These are phyloP conservation scores for Aspergillus funiculosus DNA, from an alignment of 495 filamentous ascomycete genomes.

Conservation along the genomic window DNA sequence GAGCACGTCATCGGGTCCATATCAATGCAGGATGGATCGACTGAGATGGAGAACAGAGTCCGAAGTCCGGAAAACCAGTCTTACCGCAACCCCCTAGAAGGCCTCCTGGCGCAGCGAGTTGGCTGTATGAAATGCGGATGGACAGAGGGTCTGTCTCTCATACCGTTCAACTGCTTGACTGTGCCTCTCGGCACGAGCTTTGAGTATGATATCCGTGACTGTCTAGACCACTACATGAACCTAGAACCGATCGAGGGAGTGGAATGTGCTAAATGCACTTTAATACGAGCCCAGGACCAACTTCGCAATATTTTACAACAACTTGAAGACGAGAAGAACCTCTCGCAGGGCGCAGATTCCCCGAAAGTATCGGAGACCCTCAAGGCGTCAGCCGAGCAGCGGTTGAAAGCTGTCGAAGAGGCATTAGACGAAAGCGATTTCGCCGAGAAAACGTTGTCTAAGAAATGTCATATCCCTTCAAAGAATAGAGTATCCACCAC, in stretches of 20 bases:
- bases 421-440: slow-evolving; percentile 78
- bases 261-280: slow-evolving; percentile 86
- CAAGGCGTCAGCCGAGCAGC: slow-evolving; percentile 32
- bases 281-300: slow-evolving; percentile 50
- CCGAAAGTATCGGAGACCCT: slow-evolving; percentile 28
- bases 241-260: slow-evolving; percentile 82
- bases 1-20: slow-evolving; percentile 35
- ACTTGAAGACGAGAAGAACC: slow-evolving; percentile 26
- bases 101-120: slow-evolving; percentile 81
- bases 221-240: slow-evolving; percentile 76
- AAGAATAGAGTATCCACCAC: slow-evolving; percentile 62
- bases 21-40: neutral
- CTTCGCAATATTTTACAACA: slow-evolving; percentile 42
- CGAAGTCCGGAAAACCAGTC: slow-evolving; percentile 13
- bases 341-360: slow-evolving; percentile 17
- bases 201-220: slow-evolving; percentile 63
- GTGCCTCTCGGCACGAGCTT: slow-evolving; percentile 59
- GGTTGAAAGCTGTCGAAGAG: slow-evolving; percentile 57
- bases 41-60: slow-evolving; percentile 2
- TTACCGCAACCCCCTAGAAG: slow-evolving; percentile 70
- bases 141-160: slow-evolving; percentile 79
- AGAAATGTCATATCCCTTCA: slow-evolving; percentile 67
- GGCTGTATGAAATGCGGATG: slow-evolving; percentile 81
- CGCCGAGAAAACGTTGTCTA: slow-evolving; percentile 63
- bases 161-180: slow-evolving; percentile 91